Evolutionary conservation across 1,139 yeast species (phyloP), one percentile per base, ranked within the genome.

Genomic region (Candida albicans): DNA sequence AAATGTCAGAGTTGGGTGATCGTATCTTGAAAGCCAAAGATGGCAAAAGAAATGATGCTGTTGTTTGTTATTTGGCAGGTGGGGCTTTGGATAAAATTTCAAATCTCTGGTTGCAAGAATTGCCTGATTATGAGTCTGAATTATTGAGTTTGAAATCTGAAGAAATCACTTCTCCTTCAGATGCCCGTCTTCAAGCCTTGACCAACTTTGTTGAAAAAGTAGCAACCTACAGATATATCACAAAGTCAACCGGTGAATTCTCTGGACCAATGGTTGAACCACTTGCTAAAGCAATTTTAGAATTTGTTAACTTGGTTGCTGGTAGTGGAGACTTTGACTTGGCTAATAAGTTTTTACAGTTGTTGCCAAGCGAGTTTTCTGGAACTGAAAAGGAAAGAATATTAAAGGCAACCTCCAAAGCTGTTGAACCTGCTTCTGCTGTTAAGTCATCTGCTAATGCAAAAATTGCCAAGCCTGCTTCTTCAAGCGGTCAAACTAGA

Each of bases 191-290:
- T 53, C 86, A 81, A 54, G 86, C 96, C 6, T 74, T 93, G 58
- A 84, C 86, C 47, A 83, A 81, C 55, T 86, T 90, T 61, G 87
- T 89, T 45, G 95, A 87, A 61, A 91, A 91, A 65, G 77, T 90
- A 49, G 81, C 90, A 29, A 82, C 87, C 22, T 87, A 85, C 63
- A 79, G 88, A 54, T 76, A 83, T 38, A 73, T 81, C 46, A 60
- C 81, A 14, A 65, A 71, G 32, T 53, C 65, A 18, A 56, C 63
- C 11, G 73, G 75, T 2, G 65, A 67, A 28, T 65, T 77, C 38
- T 55, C 72, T 8, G 81, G 81, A 13, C 72, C 74, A 33, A 63
- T 74, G 8, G 69, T 79, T 40, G 81, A 75, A 40, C 75, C 75
- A 9, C 69, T 82, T 44, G 78, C 83, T 52, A 75, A 75, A 45